Evolutionary conservation across 345 rosid species (phyloP).

Genomic region (Bruguiera sexangula): DNA sequence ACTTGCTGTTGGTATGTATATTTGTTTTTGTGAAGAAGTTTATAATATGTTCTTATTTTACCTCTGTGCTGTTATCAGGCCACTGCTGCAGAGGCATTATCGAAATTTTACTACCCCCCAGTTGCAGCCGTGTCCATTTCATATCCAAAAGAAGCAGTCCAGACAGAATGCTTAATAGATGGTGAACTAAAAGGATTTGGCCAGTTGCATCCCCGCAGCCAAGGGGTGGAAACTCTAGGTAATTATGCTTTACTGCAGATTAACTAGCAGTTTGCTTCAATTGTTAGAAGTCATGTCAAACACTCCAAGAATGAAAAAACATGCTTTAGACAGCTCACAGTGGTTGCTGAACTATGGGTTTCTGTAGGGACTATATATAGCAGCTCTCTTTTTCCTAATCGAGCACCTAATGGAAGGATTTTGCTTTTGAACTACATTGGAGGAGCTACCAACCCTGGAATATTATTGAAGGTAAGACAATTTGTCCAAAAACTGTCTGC

Average conservation of each 20-base stretch:
- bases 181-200: conserved; percentile 96
- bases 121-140: conserved; percentile 91
- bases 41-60: not conserved
- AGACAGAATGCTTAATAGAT: conserved; percentile 65
- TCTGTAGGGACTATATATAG: conserved; percentile 83
- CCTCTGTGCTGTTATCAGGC: conserved; percentile 36
- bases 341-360: not conserved
- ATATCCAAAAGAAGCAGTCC: conserved; percentile 86
- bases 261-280: conserved; percentile 3
- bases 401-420: conserved; percentile 76
- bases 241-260: conserved; percentile 5
- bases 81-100: conserved; percentile 68
- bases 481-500: not conserved
- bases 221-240: conserved; percentile 97
- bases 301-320: not conserved
- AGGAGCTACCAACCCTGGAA: conserved; percentile 78
- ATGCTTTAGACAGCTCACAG: no score
- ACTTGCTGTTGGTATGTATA: not conserved
- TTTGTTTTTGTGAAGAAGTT: not conserved
- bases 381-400: conserved; percentile 88
- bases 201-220: conserved; percentile 95
- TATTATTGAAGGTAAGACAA: conserved; percentile 59
- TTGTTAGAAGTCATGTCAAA: not conserved
- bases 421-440: conserved; percentile 84
- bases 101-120: conserved; percentile 87